Conservation (phyloP, 2,329 filamentous ascomycete genomes). For the Metarhizium album region DNA sequence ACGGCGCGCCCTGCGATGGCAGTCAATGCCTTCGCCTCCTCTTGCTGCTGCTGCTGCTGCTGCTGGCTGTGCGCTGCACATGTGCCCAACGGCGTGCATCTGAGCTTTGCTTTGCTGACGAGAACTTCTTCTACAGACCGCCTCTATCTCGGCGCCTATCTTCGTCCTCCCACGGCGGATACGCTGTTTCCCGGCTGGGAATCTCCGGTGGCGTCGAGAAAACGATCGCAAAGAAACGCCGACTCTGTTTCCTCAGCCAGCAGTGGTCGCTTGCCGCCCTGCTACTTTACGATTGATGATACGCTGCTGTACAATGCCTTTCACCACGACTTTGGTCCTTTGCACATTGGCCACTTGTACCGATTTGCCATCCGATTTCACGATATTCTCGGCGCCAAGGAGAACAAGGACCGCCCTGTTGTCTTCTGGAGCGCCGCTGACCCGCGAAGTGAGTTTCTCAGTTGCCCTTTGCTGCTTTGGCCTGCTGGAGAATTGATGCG, state of each 20-base stretch:
- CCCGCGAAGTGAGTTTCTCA: constrained; percentile 60
- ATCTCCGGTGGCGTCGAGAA: constrained; percentile 41
- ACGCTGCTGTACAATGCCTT: constrained; percentile 94
- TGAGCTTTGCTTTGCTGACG: constrained; percentile 11
- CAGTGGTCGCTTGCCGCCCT: constrained; percentile 45
- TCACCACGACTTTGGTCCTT: constrained; percentile 93
- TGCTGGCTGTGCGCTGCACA: not conserved
- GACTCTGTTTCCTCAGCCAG: constrained; percentile 37
- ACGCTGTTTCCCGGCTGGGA: constrained; percentile 83
- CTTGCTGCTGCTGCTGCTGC: not conserved
- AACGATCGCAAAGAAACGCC: constrained; percentile 44
- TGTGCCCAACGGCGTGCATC: not conserved
- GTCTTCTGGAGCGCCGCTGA: constrained; percentile 95
- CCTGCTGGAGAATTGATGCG: not conserved
- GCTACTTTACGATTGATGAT: constrained; percentile 94
- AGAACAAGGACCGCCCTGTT: constrained; percentile 80
- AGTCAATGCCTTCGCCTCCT: not conserved
- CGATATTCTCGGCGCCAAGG: constrained; percentile 82
- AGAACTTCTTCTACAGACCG: constrained; percentile 51
- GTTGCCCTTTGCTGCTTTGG: not conserved
- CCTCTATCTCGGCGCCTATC: constrained; percentile 88
- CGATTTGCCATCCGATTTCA: constrained; percentile 93
- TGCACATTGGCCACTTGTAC: constrained; percentile 96
- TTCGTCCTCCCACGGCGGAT: constrained; percentile 65
- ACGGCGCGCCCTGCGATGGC: constrained; percentile 23